phyloP scores from a whole-genome alignment of 345 rosid genomes.

The Eucalyptus tenuipes region DNA sequence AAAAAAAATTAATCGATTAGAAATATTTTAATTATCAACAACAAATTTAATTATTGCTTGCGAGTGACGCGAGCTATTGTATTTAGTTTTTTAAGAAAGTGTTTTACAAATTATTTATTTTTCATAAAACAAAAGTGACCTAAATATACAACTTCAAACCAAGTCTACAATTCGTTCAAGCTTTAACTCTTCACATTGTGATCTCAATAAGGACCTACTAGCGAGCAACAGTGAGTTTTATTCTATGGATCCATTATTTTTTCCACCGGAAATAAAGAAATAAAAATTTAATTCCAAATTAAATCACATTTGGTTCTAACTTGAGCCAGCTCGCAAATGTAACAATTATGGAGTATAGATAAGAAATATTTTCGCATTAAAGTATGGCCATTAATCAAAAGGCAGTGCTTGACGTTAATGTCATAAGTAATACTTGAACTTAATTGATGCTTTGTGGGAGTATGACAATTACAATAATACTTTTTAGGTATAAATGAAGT shows the following conservation, averaged over 20 bases:
- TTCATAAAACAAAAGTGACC: background rate
- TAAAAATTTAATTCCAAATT: background rate
- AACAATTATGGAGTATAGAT: background rate
- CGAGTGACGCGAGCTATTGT: background rate
- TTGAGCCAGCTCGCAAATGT: background rate
- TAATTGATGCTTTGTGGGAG: background rate
- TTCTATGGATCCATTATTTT: background rate
- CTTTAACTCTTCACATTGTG: background rate
- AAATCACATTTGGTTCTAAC: background rate
- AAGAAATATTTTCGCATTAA: background rate
- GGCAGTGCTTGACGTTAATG: background rate
- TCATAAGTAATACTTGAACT: background rate
- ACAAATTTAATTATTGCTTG: background rate
- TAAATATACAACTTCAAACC: background rate
- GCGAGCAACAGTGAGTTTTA: background rate
- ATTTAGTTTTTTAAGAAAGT: background rate
- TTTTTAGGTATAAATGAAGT: background rate
- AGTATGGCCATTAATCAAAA: background rate
- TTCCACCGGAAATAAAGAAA: background rate
- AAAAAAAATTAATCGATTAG: rapidly evolving
- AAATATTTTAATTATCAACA: background rate
- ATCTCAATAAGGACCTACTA: background rate
- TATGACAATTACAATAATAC: background rate
- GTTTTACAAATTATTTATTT: background rate
- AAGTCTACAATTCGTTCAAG: background rate